phyloP scores from a whole-genome alignment of 495 filamentous ascomycete species.

The Aspergillus mulundensis region DNA sequence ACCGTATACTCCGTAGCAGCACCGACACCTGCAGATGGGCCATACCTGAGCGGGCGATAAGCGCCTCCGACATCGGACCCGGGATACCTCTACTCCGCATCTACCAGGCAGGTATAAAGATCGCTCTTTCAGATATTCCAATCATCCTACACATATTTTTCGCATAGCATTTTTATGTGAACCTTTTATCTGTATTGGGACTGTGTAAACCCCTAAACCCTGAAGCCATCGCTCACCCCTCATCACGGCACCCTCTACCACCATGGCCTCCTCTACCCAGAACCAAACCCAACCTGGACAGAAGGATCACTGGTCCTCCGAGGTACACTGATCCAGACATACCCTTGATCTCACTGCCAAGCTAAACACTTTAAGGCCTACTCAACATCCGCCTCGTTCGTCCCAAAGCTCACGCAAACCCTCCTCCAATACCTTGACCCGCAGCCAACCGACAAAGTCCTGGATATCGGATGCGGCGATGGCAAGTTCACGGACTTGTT shows the following conservation, averaged over 20 bases:
- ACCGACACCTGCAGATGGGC: no score
- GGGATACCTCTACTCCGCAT: not conserved
- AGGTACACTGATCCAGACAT: no score
- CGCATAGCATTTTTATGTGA: no score
- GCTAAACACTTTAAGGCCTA: no score
- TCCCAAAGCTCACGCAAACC: constrained; percentile 62
- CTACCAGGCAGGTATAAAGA: not conserved
- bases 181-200: no score
- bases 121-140: not conserved
- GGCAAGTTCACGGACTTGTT: constrained; percentile 60
- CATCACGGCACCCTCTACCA: not conserved
- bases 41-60: no score
- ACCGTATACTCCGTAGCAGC: no score
- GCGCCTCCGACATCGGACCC: constrained; percentile 9
- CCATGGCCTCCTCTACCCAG: not conserved
- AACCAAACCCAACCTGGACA: not conserved
- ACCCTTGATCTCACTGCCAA: no score
- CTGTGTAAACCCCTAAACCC: no score
- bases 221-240: no score
- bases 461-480: constrained; percentile 77
- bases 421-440: constrained; percentile 63
- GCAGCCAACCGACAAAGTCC: constrained; percentile 53
- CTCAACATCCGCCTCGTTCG: constrained; percentile 64
- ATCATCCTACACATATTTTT: not conserved
- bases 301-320: constrained; percentile 57